These are phyloP conservation scores for Teunomyces gatunensis DNA, from an alignment of 805 yeast species.

Conservation along the genomic window DNA sequence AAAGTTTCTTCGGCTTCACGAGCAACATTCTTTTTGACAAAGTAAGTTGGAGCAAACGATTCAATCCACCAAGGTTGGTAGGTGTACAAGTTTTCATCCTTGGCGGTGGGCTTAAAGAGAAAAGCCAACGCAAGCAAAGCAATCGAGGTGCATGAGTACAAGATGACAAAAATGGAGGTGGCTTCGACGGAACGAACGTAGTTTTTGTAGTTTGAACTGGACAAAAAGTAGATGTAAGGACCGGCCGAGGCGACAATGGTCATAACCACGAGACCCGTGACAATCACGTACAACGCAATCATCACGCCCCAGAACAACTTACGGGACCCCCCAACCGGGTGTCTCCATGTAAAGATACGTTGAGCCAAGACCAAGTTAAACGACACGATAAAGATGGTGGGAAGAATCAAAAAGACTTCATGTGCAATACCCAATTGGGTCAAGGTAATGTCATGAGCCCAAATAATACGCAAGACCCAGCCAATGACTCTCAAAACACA, in stretches of 20 bases:
- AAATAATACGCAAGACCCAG: slow-evolving; percentile 53
- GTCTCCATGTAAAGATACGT: slow-evolving; percentile 73
- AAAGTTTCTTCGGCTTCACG: slow-evolving; percentile 47
- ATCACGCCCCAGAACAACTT: slow-evolving; percentile 49
- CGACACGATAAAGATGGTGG: slow-evolving; percentile 57
- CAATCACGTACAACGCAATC: slow-evolving; percentile 51
- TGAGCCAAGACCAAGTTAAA: slow-evolving; percentile 66
- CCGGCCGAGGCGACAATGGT: slow-evolving; percentile 62
- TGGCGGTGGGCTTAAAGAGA: slow-evolving; percentile 51
- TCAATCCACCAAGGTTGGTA: slow-evolving; percentile 82
- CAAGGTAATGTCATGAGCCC: slow-evolving; percentile 53
- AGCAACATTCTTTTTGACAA: slow-evolving; percentile 53
- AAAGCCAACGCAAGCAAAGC: slow-evolving; percentile 50
- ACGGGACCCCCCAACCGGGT: slow-evolving; percentile 64
- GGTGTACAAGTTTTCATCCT: slow-evolving; percentile 50
- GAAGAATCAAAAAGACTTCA: slow-evolving; percentile 53
- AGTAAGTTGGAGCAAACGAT: slow-evolving; percentile 57
- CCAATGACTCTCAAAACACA: slow-evolving; percentile 56
- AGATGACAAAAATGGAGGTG: slow-evolving; percentile 28
- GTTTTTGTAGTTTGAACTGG: slow-evolving; percentile 42
- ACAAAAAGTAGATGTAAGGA: slow-evolving; percentile 57
- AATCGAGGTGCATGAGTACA: slow-evolving; percentile 55
- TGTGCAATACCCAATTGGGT: slow-evolving; percentile 54
- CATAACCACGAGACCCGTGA: slow-evolving; percentile 59
- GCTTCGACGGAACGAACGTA: slow-evolving; percentile 42